Conservation (phyloP, 2,329 filamentous ascomycete species). For the Talaromyces sp. region DNA sequence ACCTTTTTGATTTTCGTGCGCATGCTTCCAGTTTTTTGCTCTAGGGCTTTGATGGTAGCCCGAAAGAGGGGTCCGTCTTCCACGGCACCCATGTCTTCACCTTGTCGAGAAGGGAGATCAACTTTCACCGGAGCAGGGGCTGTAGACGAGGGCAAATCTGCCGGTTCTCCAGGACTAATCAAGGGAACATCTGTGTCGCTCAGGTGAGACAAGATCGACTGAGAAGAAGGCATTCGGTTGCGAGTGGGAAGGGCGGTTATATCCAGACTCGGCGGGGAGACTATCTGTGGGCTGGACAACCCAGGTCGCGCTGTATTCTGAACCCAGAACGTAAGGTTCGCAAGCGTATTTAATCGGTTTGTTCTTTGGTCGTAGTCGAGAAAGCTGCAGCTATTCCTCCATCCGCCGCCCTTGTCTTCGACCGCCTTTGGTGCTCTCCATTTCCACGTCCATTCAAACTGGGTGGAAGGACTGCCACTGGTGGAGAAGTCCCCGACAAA, state of each 20-base stretch:
- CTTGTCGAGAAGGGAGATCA: constrained; percentile 79
- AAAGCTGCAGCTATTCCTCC: constrained; percentile 95
- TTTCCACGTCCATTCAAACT: constrained; percentile 95
- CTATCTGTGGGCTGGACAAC: constrained; percentile 47
- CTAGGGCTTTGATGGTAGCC: constrained; percentile 91
- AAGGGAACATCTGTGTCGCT: constrained; percentile 60
- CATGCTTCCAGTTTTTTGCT: constrained; percentile 96
- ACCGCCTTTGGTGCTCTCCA: constrained; percentile 81
- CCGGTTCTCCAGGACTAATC: constrained; percentile 26
- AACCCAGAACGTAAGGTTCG: constrained; percentile 93
- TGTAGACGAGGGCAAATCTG: constrained; percentile 19
- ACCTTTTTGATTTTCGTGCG: constrained; percentile 93
- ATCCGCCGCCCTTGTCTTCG: constrained; percentile 84
- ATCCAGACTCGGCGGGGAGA: constrained; percentile 68
- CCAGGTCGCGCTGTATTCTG: constrained; percentile 53
- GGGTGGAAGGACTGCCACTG: constrained; percentile 72
- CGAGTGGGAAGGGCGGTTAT: constrained; percentile 63
- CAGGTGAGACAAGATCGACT: constrained; percentile 77
- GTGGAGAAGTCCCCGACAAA: constrained; percentile 90
- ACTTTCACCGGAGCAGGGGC: constrained; percentile 60
- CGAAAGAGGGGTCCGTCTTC: constrained; percentile 95
- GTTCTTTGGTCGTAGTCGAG: constrained; percentile 94
- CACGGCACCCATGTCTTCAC: constrained; percentile 74
- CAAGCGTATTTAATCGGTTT: constrained; percentile 80
- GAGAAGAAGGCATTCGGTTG: constrained; percentile 75